Evolutionary conservation across 805 yeast species (phyloP), one percentile per base, ranked within the genome.

Genomic region (Candida ficus): DNA sequence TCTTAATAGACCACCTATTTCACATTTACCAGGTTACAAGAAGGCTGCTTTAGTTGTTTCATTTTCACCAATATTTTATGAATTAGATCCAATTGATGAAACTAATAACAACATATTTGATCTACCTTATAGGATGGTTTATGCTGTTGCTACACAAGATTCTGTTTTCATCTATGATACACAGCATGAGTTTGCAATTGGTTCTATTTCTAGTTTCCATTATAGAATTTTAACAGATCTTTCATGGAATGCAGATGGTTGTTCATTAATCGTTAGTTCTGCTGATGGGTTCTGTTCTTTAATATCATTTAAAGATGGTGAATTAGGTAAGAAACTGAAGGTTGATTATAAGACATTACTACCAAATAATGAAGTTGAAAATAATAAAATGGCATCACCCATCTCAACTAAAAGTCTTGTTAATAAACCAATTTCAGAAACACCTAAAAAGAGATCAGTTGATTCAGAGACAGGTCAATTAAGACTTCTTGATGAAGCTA

Each of bases 81-180:
- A 67, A 41, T 60, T 70, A 27, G 50, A 60, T 13, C 44, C 13
- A 1, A 5, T 12, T 18, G 25, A 29, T n/a, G 25, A 28, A 7
- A 6, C 7, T 0, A 29, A 38, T 35, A 18, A 39, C 18, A 37
- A 67, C 2, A 71, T 71, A 12, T 72, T 87, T 45, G 61, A 67
- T 5, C 61, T 90, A 33, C 83, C 87, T 1, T 89, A 93, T 55
- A 75, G 88, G 46, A 75, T 93, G 78, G 64, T 91, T 1, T 90
- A 84, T 64, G 98, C 97, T 0, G 83, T 93, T 16, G 98, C 96
- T 0, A 90, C 97, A 0, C 89, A 86, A 42, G 96, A 87, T 57
- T 74, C 90, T 12, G 83, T 93, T 11, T 54, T 83, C 8, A 64
- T 93, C 2, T 93, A 86, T 61, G 95, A 88, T 49, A 91, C 98